Percentiles rank a stretch among this genome's conserved stretches.
phyloP scores from a whole-genome alignment of 73 alveolate genomes.

The Effrenium voratum region DNA sequence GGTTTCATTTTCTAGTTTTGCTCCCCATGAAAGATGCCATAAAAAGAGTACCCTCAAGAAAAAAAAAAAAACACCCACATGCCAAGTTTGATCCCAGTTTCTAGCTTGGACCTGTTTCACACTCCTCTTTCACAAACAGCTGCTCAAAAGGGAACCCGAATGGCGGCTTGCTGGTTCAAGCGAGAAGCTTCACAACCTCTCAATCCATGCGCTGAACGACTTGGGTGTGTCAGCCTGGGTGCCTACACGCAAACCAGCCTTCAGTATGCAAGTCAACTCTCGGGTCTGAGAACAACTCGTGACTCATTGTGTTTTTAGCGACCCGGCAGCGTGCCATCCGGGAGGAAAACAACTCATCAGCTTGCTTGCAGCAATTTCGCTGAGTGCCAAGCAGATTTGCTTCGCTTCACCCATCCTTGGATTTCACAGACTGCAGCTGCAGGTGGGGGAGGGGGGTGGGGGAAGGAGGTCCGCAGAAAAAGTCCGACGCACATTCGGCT shows the following conservation, averaged over 20 bases:
- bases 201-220: not conserved
- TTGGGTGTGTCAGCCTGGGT: not conserved
- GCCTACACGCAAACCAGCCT: not conserved
- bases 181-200: no score
- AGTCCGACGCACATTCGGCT: not conserved
- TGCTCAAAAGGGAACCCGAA: no score
- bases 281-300: not conserved
- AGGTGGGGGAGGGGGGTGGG: not conserved
- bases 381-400: constrained; percentile 46
- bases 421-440: no score
- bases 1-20: not conserved
- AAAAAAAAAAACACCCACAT: not conserved
- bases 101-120: no score
- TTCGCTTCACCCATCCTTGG: constrained; percentile 76
- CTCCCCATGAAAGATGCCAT: not conserved
- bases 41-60: not conserved
- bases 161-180: no score
- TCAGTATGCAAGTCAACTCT: not conserved
- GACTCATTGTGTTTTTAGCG: not conserved
- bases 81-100: not conserved
- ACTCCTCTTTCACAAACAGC: no score
- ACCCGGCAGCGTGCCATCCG: not conserved
- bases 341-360: not conserved
- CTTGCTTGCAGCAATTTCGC: not conserved
- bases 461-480: not conserved